Percentiles rank a stretch among this genome's conserved stretches.
Evolutionary conservation across 2,329 filamentous ascomycete genomes (phyloP).

Genomic region (Aspergillus tamarii): DNA sequence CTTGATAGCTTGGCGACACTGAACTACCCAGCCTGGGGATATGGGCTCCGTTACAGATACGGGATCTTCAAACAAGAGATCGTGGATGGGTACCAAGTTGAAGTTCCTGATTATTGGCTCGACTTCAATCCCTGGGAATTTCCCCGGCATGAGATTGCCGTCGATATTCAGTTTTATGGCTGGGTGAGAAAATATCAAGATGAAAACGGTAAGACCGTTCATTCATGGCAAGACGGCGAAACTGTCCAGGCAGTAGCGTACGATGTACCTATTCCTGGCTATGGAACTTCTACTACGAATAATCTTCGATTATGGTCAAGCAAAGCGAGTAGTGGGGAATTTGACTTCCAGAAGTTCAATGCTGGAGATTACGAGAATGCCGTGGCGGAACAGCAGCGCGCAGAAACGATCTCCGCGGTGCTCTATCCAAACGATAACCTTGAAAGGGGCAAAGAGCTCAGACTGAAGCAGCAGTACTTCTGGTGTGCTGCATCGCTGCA

Average conservation of each 20-base stretch:
- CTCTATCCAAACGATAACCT: constrained; percentile 98
- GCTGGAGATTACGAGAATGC: constrained; percentile 96
- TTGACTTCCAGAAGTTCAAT: constrained; percentile 99
- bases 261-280: constrained; percentile 90
- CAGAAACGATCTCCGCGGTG: constrained; percentile 98
- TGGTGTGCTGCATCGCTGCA: constrained; percentile 97
- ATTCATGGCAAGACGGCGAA: constrained; percentile 90
- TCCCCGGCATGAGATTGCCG: constrained; percentile 88
- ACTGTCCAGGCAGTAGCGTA: constrained; percentile 90
- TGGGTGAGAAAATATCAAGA: constrained; percentile 75
- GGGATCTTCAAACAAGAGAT: constrained; percentile 99
- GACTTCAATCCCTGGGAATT: constrained; percentile 99
- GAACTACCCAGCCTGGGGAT: constrained; percentile 96
- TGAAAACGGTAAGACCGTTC: constrained; percentile 72
- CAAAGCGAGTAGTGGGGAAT: constrained; percentile 95
- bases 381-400: constrained; percentile 95
- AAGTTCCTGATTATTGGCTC: constrained; percentile 98
- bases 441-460: constrained; percentile 93
- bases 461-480: constrained; percentile 99
- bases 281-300: constrained; percentile 87
- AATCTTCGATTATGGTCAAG: constrained; percentile 97
- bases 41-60: constrained; percentile 92
- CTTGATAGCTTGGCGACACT: constrained; percentile 93
- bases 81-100: constrained; percentile 95
- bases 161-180: constrained; percentile 97